phyloP scores from a whole-genome alignment of 176 grass and related monocot species.

The Oryza nivara region DNA sequence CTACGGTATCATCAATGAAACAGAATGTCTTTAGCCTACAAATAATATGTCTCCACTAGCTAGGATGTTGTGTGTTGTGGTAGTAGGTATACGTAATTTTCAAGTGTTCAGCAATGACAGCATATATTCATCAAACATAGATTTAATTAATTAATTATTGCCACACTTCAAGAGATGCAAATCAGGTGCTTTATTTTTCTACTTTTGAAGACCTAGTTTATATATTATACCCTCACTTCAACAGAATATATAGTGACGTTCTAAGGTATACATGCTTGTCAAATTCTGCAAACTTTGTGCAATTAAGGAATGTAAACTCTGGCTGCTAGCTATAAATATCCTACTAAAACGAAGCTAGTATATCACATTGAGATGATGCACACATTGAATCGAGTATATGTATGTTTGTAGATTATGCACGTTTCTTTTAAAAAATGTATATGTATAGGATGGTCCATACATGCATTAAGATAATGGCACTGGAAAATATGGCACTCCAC shows the following conservation, averaged over 20 bases:
- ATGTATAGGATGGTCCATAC: constrained; percentile 29
- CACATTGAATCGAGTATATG: not conserved
- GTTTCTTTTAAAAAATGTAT: constrained; percentile 9
- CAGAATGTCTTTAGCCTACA: too few relatives aligned
- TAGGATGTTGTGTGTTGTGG: too few relatives aligned
- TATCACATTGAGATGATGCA: not conserved
- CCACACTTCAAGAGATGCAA: not conserved
- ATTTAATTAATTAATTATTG: not conserved
- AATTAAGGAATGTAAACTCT: not conserved
- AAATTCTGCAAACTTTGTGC: not conserved
- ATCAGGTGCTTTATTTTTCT: not conserved
- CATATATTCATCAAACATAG: not conserved
- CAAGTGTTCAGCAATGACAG: not conserved
- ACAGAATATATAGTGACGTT: not conserved
- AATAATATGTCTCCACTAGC: too few relatives aligned
- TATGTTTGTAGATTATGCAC: not conserved
- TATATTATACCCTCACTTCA: not conserved
- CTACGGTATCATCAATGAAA: too few relatives aligned
- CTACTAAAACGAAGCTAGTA: not conserved
- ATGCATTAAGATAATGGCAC: constrained; percentile 23
- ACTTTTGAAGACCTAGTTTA: not conserved
- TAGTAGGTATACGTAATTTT: not conserved
- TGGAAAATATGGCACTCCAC: constrained; percentile 1
- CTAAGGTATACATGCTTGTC: not conserved
- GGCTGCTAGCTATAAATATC: not conserved